Conservation (phyloP, 768 basidiomycete genomes). For the Kwoniella botswanensis region DNA sequence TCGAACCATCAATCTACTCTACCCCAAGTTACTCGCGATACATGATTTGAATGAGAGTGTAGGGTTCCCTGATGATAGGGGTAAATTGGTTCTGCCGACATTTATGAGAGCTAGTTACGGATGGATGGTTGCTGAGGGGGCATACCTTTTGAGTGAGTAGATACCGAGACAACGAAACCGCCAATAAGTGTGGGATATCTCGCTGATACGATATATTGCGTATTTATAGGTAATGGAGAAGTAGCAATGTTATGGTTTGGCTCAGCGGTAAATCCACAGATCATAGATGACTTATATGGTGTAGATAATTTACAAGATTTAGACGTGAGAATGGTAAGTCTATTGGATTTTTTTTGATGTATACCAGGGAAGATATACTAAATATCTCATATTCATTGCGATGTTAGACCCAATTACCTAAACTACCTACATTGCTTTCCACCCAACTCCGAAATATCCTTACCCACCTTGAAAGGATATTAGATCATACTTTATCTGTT, state of each 20-base stretch:
- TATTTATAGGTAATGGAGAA: conserved; percentile 78
- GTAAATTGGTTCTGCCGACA: conserved; percentile 70
- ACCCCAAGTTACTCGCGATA: conserved; percentile 84
- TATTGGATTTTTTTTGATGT: no score
- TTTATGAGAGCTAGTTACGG: conserved; percentile 80
- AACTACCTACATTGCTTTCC: conserved; percentile 75
- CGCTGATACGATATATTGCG: neutral
- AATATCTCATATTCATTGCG: no score
- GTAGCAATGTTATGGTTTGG: conserved; percentile 90
- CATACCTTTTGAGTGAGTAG: conserved; percentile 89
- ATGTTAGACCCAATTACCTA: conserved; percentile 70
- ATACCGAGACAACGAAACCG: no score
- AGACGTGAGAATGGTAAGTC: conserved; percentile 69
- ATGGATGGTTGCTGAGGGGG: conserved; percentile 86
- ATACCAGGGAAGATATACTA: neutral
- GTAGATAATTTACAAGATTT: conserved; percentile 76
- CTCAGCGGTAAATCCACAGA: conserved; percentile 74
- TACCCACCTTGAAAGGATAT: conserved; percentile 66
- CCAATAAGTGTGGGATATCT: no score
- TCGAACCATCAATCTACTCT: conserved; percentile 75
- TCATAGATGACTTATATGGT: conserved; percentile 81
- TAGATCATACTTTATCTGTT: conserved; percentile 60
- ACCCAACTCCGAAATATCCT: conserved; percentile 84
- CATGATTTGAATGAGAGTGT: conserved; percentile 78
- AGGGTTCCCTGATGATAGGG: conserved; percentile 66